Evolutionary conservation across 306 rosid species (phyloP).

Genomic region (Quercus berberidifolia): DNA sequence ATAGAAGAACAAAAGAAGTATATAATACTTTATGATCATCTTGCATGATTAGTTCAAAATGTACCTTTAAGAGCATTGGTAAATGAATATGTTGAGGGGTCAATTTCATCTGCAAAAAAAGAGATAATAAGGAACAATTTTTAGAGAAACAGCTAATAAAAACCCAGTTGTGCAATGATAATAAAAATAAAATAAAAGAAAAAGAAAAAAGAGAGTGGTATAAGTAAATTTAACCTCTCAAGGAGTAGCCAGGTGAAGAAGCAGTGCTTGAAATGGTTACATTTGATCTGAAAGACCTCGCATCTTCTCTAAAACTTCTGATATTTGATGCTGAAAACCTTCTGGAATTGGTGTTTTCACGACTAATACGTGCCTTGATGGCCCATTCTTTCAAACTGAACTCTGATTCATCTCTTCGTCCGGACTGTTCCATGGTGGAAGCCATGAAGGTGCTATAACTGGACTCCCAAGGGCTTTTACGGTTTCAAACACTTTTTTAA

Average conservation of each 20-base stretch:
- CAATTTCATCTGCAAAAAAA: constrained; percentile 70
- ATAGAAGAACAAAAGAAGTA: not conserved
- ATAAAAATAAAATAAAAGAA: not conserved
- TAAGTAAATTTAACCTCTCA: constrained; percentile 44
- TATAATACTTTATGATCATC: not conserved
- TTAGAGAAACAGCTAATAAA: not conserved
- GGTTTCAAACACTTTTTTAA: not conserved
- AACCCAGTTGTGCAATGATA: not conserved
- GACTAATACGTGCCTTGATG: constrained; percentile 43
- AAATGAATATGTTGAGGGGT: constrained; percentile 92
- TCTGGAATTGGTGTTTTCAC: constrained; percentile 60
- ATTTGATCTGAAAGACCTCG: constrained; percentile 81
- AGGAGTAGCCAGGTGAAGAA: constrained; percentile 84
- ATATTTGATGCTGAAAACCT: constrained; percentile 81
- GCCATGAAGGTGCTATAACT: constrained; percentile 26
- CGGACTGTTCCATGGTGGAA: constrained; percentile 44
- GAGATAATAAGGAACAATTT: not conserved
- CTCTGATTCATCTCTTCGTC: constrained; percentile 57
- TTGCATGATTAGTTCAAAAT: not conserved
- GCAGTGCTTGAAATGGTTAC: constrained; percentile 78
- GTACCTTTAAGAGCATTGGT: constrained; percentile 82
- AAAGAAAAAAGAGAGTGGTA: too few species aligned
- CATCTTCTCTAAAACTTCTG: constrained; percentile 84
- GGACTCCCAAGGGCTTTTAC: not conserved
- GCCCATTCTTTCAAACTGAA: constrained; percentile 72